Percentiles rank a stretch among this genome's conserved stretches.
These are phyloP conservation scores for Ascochyta viciae-villosae DNA, from an alignment of 2,329 filamentous ascomycete species.

Conservation along the genomic window DNA sequence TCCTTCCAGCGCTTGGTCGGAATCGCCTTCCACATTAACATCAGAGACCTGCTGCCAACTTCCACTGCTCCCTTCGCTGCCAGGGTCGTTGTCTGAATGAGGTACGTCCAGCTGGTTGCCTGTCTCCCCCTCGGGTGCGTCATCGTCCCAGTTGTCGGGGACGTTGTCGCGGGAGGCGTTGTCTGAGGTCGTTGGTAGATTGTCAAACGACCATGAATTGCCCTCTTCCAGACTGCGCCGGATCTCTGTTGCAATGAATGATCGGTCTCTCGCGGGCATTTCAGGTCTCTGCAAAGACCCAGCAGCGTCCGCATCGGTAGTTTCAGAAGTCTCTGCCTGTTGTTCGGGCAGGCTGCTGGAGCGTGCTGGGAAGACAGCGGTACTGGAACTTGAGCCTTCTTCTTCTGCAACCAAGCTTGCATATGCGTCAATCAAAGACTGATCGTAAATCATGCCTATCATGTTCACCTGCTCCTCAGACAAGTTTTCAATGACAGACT, in stretches of 20 bases:
- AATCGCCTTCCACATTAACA: conserved; percentile 33
- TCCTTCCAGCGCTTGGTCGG: conserved; percentile 38
- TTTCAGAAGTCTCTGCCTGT: conserved; percentile 3
- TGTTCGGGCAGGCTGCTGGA: conserved; percentile 24
- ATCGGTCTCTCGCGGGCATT: conserved; percentile 56
- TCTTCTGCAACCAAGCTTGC: conserved; percentile 8
- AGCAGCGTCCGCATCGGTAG: conserved; percentile 16
- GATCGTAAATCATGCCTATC: conserved; percentile 13
- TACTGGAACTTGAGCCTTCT: conserved; percentile 11
- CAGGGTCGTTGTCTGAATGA: conserved; percentile 37
- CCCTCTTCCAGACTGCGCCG: conserved; percentile 56
- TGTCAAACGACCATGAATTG: conserved; percentile 42
- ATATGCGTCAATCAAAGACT: conserved; percentile 18
- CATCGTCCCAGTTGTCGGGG: conserved; percentile 39
- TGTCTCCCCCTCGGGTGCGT: conserved; percentile 18
- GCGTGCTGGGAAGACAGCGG: conserved; percentile 15
- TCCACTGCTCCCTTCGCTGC: conserved; percentile 48
- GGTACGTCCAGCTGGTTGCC: conserved; percentile 3
- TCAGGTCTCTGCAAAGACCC: conserved; percentile 47
- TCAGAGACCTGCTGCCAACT: conserved; percentile 51
- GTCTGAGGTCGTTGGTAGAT: conserved; percentile 22
- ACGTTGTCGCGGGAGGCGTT: conserved; percentile 10
- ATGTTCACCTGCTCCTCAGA: conserved; percentile 10
- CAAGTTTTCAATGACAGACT: conserved; percentile 1
- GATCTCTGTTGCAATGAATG: conserved; percentile 57